Evolutionary conservation across 2,329 filamentous ascomycete genomes (phyloP), one percentile per base, ranked within the genome.

Genomic region (Hymenoscyphus salicellus): DNA sequence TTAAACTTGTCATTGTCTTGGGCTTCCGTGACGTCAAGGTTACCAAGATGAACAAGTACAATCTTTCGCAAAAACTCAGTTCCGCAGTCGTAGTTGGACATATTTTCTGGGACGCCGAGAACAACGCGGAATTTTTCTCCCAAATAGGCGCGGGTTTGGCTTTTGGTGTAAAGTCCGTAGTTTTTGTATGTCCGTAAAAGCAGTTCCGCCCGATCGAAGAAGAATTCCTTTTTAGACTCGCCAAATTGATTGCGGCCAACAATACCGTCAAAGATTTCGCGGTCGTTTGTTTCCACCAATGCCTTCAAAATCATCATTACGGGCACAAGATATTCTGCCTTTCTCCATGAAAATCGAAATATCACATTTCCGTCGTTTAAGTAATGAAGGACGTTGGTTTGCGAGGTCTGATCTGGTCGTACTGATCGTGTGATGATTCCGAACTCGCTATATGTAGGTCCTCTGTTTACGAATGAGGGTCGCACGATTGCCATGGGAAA

Each of bases 231-330:
- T 63, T 91, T 84, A 41, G 91, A 83, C 7, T 90, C 90, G 75
- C 92, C 89, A 33, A 91, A 93, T 33, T 86, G 87, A 65, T 87
- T 84, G 32, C 86, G 82, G 43, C 94, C 94, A 57, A 98, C 89
- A 60, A 99, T 80, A n/a, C 90, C 91, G 78, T 98, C 93, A 66
- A 96, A 98, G 55, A 99, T 95, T 75, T 97, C 93, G 64, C 92
- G 87, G 75, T 99, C 95, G 75, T 97, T 99, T 17, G 95, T 99
- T 77, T 99, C 94, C 1, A 95, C 86, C 59, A 99, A 81, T 1
- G 95, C 94, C 80, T 98, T 99, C 69, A 99, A 80, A 38, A 99
- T 88, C 94, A 99, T 98, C 84, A 97, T 89, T 66, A 93, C 91
- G 0, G 95, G 95, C 2, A 99, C 86, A n/a, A 99, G 86, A 74